Percentiles rank a stretch among this genome's conserved stretches.
Conservation (phyloP, 192 early-diverging fungal species). For the Anaeromyces robustus region DNA sequence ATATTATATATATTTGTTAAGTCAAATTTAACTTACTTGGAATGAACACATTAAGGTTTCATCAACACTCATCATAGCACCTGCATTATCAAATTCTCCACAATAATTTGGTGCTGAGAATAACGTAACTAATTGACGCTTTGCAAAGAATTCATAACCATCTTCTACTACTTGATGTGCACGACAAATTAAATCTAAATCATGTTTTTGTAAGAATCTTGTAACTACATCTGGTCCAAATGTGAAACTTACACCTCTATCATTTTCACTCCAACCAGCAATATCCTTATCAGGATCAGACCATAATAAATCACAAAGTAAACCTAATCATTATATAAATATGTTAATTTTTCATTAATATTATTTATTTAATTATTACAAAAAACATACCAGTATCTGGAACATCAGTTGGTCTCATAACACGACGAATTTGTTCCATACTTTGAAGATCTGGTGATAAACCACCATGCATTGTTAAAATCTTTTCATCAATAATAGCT, state of each 20-base stretch:
- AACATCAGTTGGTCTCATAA: constrained; percentile 96
- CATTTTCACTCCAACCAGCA: constrained; percentile 90
- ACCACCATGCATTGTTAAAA: constrained; percentile 97
- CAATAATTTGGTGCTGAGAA: constrained; percentile 97
- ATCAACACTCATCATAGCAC: constrained; percentile 79
- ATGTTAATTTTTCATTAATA: background rate
- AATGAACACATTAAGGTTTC: constrained; percentile 75
- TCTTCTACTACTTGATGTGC: constrained; percentile 98
- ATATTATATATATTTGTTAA: no score
- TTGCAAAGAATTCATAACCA: constrained; percentile 97
- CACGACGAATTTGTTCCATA: constrained; percentile 93
- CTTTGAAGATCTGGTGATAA: constrained; percentile 89
- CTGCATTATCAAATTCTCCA: constrained; percentile 78
- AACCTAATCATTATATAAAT: constrained; percentile 22
- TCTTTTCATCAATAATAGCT: constrained; percentile 95
- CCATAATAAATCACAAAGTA: constrained; percentile 92
- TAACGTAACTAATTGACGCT: constrained; percentile 85
- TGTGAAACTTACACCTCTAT: constrained; percentile 88
- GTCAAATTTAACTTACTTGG: constrained; percentile 27
- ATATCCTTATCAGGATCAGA: constrained; percentile 96
- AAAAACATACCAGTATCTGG: constrained; percentile 94
- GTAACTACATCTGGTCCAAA: constrained; percentile 91
- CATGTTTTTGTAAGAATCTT: constrained; percentile 86
- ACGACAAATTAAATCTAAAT: constrained; percentile 92
- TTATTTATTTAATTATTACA: background rate